Percentiles rank a stretch among this genome's conserved stretches.
These are phyloP conservation scores for Ceratocystis eucalypticola DNA, from an alignment of 2,329 filamentous ascomycete genomes.

Conservation along the genomic window DNA sequence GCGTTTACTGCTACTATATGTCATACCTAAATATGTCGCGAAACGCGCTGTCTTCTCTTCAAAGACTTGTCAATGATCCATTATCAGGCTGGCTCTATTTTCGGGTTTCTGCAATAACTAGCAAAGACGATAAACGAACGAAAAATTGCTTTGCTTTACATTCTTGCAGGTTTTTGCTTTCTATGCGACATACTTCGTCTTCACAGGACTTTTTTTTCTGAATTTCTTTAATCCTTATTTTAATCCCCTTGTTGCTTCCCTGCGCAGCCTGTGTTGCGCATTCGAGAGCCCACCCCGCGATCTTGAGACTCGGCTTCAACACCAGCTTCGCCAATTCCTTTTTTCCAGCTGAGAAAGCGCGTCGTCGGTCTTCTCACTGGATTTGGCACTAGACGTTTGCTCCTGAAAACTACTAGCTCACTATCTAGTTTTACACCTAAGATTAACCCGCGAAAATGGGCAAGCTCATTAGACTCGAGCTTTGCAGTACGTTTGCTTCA, in stretches of 20 bases:
- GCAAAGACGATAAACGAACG: not conserved
- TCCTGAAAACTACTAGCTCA: not conserved
- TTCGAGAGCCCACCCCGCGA: constrained; percentile 8
- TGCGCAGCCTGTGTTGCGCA: constrained; percentile 1
- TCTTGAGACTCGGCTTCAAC: not conserved
- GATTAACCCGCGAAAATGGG: constrained; percentile 54
- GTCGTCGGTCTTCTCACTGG: not conserved
- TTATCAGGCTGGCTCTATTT: not conserved
- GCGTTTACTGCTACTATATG: not conserved
- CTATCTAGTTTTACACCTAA: not conserved
- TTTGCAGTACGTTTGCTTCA: constrained; percentile 56
- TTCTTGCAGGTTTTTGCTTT: not conserved
- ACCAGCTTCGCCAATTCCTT: not conserved
- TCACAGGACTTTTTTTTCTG: not conserved
- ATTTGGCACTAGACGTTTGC: not conserved
- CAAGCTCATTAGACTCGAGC: constrained; percentile 85
- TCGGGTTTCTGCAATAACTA: not conserved
- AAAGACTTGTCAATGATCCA: not conserved
- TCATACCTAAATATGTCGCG: not conserved
- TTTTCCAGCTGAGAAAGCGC: not conserved
- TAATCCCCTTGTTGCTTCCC: constrained; percentile 2
- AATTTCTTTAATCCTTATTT: not conserved
- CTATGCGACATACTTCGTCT: not conserved
- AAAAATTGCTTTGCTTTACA: not conserved
- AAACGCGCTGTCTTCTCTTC: not conserved